Conservation (phyloP, 352 stramenopile genomes). For the Phytopythium chamaehyphon region DNA sequence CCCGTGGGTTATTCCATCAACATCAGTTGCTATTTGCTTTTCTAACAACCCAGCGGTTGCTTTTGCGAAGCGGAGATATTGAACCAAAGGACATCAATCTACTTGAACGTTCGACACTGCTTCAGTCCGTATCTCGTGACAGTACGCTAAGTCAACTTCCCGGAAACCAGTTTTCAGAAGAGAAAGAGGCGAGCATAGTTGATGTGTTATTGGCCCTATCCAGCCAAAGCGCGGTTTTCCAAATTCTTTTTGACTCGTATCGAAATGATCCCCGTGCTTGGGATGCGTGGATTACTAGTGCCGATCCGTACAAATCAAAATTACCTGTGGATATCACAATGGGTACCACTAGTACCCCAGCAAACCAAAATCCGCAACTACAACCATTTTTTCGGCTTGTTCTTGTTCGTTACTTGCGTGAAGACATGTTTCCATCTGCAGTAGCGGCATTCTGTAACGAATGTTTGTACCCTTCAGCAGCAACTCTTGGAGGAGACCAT, state of each 20-base stretch:
- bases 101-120: constrained; percentile 19
- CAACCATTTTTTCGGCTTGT: constrained; percentile 47
- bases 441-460: constrained; percentile 37
- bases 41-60: constrained; percentile 46
- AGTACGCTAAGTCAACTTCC: neutral
- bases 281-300: constrained; percentile 31
- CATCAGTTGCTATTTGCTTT: constrained; percentile 69
- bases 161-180: constrained; percentile 3
- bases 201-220: constrained; percentile 28
- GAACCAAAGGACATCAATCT: constrained; percentile 23
- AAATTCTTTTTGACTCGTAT: constrained; percentile 35
- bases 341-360: neutral
- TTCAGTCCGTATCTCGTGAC: constrained; percentile 1
- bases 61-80: constrained; percentile 46
- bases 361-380: constrained; percentile 15
- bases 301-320: constrained; percentile 28
- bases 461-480: constrained; percentile 18
- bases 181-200: constrained; percentile 4
- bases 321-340: constrained; percentile 27
- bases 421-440: constrained; percentile 38
- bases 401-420: constrained; percentile 53
- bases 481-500: neutral
- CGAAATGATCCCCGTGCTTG: constrained; percentile 33
- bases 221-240: constrained; percentile 15
- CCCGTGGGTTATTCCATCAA: constrained; percentile 56